Evolutionary conservation across 75 land plant species (phyloP).

Genomic region (Cunninghamia lanceolata): DNA sequence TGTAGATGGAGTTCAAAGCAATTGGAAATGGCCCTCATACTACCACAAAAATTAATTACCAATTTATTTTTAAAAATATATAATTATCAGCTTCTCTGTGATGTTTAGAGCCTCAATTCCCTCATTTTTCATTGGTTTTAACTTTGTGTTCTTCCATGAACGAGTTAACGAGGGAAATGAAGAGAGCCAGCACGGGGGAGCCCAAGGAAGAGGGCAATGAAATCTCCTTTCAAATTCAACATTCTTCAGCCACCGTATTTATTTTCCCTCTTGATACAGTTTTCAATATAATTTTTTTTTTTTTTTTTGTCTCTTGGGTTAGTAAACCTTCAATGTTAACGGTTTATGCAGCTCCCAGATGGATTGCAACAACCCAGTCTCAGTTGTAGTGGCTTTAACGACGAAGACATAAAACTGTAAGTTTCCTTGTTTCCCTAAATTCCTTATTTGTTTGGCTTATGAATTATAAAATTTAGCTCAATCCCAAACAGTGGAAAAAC

Average conservation of each 20-base stretch:
- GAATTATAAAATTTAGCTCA: not conserved
- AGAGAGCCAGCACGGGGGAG: not conserved
- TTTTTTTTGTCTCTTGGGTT: not conserved
- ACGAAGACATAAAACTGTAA: not conserved
- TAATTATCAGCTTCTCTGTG: too few relatives aligned
- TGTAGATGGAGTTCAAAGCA: too few relatives aligned
- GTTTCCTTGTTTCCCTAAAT: not conserved
- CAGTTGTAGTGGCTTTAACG: not conserved
- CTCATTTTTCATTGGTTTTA: too few relatives aligned
- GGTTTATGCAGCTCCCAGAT: not conserved
- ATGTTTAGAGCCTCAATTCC: too few relatives aligned
- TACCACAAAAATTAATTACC: too few relatives aligned
- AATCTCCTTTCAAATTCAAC: not conserved
- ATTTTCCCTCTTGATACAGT: not conserved
- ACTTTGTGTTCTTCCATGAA: not conserved
- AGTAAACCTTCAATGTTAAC: not conserved
- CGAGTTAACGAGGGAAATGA: not conserved
- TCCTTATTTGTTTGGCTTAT: not conserved
- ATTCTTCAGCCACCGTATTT: not conserved
- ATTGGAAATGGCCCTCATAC: too few relatives aligned
- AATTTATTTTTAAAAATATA: too few relatives aligned
- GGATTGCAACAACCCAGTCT: not conserved
- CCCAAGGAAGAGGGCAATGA: not conserved
- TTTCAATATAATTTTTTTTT: not conserved
- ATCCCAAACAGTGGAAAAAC: not conserved